Conservation (phyloP, 2,329 filamentous ascomycete species). For the Pyrenochaeta sp. region DNA sequence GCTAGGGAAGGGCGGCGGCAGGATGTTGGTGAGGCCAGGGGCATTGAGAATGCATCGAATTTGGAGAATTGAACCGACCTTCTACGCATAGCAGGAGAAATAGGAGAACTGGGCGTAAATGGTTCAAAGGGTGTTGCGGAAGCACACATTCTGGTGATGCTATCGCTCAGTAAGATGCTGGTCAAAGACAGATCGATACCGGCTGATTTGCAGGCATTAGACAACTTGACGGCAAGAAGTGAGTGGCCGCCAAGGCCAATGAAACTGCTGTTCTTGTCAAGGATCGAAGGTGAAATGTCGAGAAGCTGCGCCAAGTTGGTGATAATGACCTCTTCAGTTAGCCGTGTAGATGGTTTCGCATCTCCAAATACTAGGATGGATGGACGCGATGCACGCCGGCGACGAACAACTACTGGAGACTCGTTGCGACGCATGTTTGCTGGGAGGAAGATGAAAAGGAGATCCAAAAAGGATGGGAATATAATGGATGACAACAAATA, state of each 20-base stretch:
- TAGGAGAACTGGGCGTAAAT: not conserved
- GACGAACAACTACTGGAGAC: constrained; percentile 1
- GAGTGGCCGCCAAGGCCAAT: constrained; percentile 13
- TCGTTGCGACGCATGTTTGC: constrained; percentile 4
- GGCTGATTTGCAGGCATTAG: constrained; percentile 5
- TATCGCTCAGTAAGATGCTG: constrained; percentile 1
- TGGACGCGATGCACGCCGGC: constrained; percentile 2
- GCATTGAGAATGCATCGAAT: constrained; percentile 1
- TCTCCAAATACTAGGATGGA: constrained; percentile 2
- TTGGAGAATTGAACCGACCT: constrained; percentile 3
- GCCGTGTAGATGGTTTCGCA: constrained; percentile 1
- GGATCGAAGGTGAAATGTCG: constrained; percentile 1
- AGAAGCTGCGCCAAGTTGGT: constrained; percentile 2
- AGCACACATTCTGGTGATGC: not conserved
- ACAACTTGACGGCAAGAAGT: constrained; percentile 10
- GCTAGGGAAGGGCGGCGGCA: not conserved
- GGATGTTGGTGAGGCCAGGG: not conserved
- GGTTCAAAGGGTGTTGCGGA: not conserved
- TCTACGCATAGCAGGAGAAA: constrained; percentile 2
- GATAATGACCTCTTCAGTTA: constrained; percentile 1
- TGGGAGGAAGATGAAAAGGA: too few relatives aligned
- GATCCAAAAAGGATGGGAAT: too few relatives aligned
- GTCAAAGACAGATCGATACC: constrained; percentile 1
- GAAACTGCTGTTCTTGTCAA: constrained; percentile 10
- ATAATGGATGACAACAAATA: not conserved